Conservation (phyloP, 2,329 filamentous ascomycete genomes). For the Trichothecium roseum region DNA sequence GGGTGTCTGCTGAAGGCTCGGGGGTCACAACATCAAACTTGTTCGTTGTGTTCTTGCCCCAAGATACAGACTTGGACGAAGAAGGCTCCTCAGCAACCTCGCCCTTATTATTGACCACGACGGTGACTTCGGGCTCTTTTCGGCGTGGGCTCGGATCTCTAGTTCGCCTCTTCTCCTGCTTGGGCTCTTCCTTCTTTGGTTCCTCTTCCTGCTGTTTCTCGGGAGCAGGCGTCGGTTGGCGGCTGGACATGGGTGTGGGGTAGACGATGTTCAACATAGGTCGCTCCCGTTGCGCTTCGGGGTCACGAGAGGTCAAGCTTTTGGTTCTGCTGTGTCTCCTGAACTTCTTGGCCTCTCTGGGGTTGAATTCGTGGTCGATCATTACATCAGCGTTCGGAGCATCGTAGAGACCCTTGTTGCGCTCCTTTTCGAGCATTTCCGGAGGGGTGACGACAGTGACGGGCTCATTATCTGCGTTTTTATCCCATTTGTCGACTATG, state of each 20-base stretch:
- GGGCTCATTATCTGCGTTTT: constrained; percentile 18
- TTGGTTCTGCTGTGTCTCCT: constrained; percentile 14
- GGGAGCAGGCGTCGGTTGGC: constrained; percentile 31
- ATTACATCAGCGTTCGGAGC: constrained; percentile 53
- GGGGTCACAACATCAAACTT: constrained; percentile 53
- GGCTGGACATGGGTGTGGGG: constrained; percentile 42
- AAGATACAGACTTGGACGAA: constrained; percentile 48
- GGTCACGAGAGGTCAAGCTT: constrained; percentile 16
- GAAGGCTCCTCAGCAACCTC: constrained; percentile 31
- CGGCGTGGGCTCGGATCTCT: constrained; percentile 6
- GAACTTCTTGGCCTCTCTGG: constrained; percentile 35
- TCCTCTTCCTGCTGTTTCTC: constrained; percentile 11
- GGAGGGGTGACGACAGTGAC: constrained; percentile 45
- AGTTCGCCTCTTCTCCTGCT: neutral
- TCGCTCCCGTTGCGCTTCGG: constrained; percentile 33
- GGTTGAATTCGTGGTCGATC: constrained; percentile 48
- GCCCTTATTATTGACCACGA: constrained; percentile 27
- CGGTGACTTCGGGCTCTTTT: constrained; percentile 12
- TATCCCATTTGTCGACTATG: constrained; percentile 43
- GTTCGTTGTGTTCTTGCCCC: constrained; percentile 55
- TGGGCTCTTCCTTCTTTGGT: constrained; percentile 1
- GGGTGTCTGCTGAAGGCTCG: constrained; percentile 25
- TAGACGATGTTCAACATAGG: constrained; percentile 51
- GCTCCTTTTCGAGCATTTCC: constrained; percentile 20
- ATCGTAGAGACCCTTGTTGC: constrained; percentile 40